Conservation (phyloP, 257 asterid species). For the Thymus mandschuricus region DNA sequence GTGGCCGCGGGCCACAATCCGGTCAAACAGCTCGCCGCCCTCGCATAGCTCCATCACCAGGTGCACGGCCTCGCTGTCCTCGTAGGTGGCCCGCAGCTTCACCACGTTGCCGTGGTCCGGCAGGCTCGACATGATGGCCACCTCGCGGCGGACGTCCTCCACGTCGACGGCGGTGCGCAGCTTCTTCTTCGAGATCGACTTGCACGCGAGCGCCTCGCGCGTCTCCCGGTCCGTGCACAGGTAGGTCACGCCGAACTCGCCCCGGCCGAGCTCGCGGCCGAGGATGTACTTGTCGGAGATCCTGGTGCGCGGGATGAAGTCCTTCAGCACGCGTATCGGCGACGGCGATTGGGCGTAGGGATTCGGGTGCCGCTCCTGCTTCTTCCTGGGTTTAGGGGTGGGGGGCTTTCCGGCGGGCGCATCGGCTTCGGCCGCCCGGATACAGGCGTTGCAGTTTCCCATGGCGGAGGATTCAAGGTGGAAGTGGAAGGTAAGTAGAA, state of each 20-base stretch:
- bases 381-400: constrained; percentile 38
- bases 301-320: constrained; percentile 46
- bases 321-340: constrained; percentile 79
- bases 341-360: constrained; percentile 62
- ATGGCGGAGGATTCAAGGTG: constrained; percentile 33
- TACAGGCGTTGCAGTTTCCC: constrained; percentile 95
- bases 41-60: constrained; percentile 94
- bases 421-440: constrained; percentile 44
- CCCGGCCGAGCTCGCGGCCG: constrained; percentile 94
- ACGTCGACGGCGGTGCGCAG: constrained; percentile 83
- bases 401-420: constrained; percentile 28
- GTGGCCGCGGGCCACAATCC: constrained; percentile 95
- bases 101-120: constrained; percentile 87
- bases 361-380: constrained; percentile 60
- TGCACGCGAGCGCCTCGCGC: constrained; percentile 82
- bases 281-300: constrained; percentile 87
- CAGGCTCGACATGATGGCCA: constrained; percentile 83
- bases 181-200: constrained; percentile 90
- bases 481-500: not conserved
- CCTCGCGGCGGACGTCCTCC: constrained; percentile 95
- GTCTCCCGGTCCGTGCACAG: constrained; percentile 90
- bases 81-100: constrained; percentile 84
- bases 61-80: constrained; percentile 91
- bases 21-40: constrained; percentile 90
- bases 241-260: constrained; percentile 91